Evolutionary conservation across 495 filamentous ascomycete species (phyloP).

Genomic region (Friedmanniomyces simplex): DNA sequence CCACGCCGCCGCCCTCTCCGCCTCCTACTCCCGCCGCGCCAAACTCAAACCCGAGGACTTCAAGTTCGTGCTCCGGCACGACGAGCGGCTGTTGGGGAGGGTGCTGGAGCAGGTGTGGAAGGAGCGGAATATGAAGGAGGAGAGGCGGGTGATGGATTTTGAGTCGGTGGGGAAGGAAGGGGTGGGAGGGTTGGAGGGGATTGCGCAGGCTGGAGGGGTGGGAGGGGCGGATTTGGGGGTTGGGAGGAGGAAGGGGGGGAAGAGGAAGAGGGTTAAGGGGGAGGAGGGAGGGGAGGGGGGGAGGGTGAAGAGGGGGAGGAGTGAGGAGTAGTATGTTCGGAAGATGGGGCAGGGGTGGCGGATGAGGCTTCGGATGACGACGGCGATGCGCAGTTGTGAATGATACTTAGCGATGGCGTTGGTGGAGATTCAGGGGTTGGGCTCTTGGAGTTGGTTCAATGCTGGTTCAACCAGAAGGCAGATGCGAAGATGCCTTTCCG

Average conservation of each 20-base stretch:
- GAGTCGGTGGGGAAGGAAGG: slow-evolving; percentile 32
- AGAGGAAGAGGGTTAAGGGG: slow-evolving; percentile 7
- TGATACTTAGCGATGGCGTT: not conserved
- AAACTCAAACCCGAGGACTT: slow-evolving; percentile 99
- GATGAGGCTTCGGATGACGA: no score
- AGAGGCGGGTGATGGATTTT: slow-evolving; percentile 58
- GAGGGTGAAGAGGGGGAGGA: slow-evolving; percentile 14
- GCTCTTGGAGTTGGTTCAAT: no score
- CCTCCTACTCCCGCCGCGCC: slow-evolving; percentile 70
- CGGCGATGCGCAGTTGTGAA: not conserved
- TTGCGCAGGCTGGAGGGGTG: slow-evolving; percentile 12
- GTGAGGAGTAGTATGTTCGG: slow-evolving; percentile 6
- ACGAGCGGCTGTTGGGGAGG: slow-evolving; percentile 75
- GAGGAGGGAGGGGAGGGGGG: slow-evolving; percentile 6
- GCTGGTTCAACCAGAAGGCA: no score
- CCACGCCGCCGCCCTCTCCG: slow-evolving; percentile 75
- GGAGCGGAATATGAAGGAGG: slow-evolving; percentile 66
- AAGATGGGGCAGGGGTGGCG: no score
- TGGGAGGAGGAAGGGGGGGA: slow-evolving; percentile 19
- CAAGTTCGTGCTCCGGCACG: slow-evolving; percentile 78
- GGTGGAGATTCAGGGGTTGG: not conserved
- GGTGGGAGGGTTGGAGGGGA: slow-evolving; percentile 31
- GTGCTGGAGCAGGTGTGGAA: slow-evolving; percentile 77
- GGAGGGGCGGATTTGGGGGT: slow-evolving; percentile 6
- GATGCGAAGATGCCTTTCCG: no score